Base-by-base conservation (phyloP, 129 eudicot genomes). In the Solidago caesia region DNA sequence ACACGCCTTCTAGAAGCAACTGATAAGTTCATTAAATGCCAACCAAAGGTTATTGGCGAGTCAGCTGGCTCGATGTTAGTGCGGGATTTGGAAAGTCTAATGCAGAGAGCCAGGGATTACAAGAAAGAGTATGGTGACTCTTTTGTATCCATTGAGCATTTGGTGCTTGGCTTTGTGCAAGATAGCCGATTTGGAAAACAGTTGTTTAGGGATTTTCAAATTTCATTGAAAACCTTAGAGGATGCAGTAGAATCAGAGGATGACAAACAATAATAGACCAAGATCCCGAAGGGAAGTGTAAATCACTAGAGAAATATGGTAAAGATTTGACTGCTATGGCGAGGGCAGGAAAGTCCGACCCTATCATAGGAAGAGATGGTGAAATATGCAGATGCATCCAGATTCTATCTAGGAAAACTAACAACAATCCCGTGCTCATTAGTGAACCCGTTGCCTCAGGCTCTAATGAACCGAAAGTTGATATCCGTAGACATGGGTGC, bases 371-470 rank as follows among this genome's bases (percentile, higher is more conserved):
- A 79, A 87, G 99, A 76, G 99, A 95, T 85, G 99, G 91, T 75
- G 99, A 91, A 69, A 95, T 95, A 74, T 89, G 96, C 5, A 87
- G 97, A 85, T 88, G 97, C 81, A 95, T 95, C 42, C 97, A 91
- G 79, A 95, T 95, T 82, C 96, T 95, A 44, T 91, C 97, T 26
- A 85, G 97, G 81, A 95, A 97, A 87, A 95, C 99, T 47, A 95
- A 95, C 85, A 95, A 95, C 73, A 95, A 95, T 64, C 97, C 99
- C 63, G 97, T 95, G 47, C 87, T 95, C 60, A 95, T 95, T 79
- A 97, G 99, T 47, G 99, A 95, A 84, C 99, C 99, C 42, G 99
- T 97, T 77, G 99, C 98, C 98, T 87, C 98, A 94, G 80, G 97
- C 98, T 55, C 77, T 94, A 55, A 88, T 91, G 97, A 85, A 94